Base-by-base conservation (phyloP, 768 basidiomycete genomes). In the Sporobolomyces phaffii region DNA sequence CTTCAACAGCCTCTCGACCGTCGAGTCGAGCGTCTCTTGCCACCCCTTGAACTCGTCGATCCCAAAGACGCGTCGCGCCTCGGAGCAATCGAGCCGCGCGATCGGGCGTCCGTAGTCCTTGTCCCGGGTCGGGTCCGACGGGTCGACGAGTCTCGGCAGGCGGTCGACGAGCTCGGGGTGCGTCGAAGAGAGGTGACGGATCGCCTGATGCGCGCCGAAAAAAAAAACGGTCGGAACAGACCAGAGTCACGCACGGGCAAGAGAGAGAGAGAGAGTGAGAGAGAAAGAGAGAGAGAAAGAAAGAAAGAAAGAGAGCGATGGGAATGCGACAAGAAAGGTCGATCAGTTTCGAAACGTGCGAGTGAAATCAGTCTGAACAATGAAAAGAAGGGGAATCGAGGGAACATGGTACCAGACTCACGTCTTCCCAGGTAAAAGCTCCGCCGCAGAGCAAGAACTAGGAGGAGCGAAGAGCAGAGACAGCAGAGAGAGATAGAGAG, bases 371-470 rank as follows among this genome's bases (percentile, higher is more conserved):
- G n/a, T n/a, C n/a, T 5, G 29, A 14, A 7, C 14, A 6, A 18
- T 38, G 20, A 29, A 8, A 5, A 29, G 40, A 45, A 26, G 15
- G 22, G 26, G 54, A 20, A 31, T 9, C 28, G 17, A 38, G 38
- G 38, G 17, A 38, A 38, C 9, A 38, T 38, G 38, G 17, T 9
- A 38, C 10, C 9, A 38, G 15, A 62, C 59, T 13, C 45, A 70
- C 69, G 15, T 73, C 66, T 41, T 70, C 50, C 74, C 74, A 75
- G n/a, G 70, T 72, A 58, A 75, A 73, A 0, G 64, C 38, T 10
- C 72, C 74, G 28, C 70, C 70, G 48, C 56, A 73, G 22, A 75
- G 49, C 20, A 72, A 41, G 54, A 72, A 67, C 51, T 71, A 10
- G 22, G 1, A 14, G n/a, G 3, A 11, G 36, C 8, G 1, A 17